Evolutionary conservation across 176 grass and related monocot species (phyloP).

Genomic region (Musa schizocarpa): DNA sequence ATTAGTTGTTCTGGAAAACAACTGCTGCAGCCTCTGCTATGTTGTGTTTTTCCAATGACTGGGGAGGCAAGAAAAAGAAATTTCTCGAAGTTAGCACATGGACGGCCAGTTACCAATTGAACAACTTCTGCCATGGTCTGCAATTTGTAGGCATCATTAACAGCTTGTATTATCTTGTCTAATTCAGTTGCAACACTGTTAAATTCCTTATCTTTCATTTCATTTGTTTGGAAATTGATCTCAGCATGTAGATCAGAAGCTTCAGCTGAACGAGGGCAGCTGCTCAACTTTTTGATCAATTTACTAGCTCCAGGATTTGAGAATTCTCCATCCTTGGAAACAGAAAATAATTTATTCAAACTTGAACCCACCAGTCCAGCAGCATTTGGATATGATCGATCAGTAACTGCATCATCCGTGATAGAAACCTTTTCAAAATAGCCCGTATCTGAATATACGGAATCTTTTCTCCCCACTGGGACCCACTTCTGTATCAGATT

Average conservation of each 20-base stretch:
- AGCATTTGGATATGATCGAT: too few species aligned
- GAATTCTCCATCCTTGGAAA: too few species aligned
- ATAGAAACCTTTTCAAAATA: background rate
- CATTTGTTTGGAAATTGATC: conserved; percentile 8
- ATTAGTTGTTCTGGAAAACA: conserved; percentile 25
- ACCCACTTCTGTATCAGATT: background rate
- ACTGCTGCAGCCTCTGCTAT: conserved; percentile 10
- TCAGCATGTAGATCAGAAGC: too few species aligned
- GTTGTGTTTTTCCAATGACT: conserved; percentile 21
- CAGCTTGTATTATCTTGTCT: conserved; percentile 41
- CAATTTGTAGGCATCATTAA: conserved; percentile 27
- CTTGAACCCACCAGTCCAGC: too few species aligned
- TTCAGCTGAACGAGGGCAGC: background rate
- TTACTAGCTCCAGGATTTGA: too few species aligned
- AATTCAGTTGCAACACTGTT: conserved; percentile 22
- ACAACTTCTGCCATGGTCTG: conserved; percentile 20
- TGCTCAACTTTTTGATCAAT: background rate
- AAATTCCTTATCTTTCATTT: conserved; percentile 15
- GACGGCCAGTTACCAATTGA: conserved; percentile 27
- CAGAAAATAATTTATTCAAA: too few species aligned
- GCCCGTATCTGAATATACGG: background rate
- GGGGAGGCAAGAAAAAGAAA: conserved; percentile 57
- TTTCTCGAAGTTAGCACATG: conserved; percentile 48
- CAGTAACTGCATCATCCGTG: background rate
- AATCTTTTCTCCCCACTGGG: background rate